Percentiles rank a stretch among this genome's conserved stretches.
Conservation (phyloP, 164 flowering plant genomes). For the Annona cherimola region DNA sequence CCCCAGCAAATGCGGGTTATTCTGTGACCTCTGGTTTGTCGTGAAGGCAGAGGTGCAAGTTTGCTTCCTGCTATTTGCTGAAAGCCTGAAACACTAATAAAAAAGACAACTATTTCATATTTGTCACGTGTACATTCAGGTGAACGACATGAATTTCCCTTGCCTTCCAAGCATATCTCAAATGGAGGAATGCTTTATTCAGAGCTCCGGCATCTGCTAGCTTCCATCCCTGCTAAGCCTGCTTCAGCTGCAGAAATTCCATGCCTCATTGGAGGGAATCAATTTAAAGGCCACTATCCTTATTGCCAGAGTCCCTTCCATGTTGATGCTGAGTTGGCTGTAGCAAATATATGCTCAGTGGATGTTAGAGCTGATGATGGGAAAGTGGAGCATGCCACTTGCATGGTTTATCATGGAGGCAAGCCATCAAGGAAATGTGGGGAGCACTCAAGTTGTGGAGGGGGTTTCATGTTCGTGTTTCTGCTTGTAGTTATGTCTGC, state of each 20-base stretch:
- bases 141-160: constrained; percentile 4
- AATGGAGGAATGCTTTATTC: constrained; percentile 8
- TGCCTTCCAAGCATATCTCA: neutral
- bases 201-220: constrained; percentile 14
- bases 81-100: neutral
- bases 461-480: constrained; percentile 14
- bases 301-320: constrained; percentile 21
- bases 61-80: neutral
- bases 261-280: constrained; percentile 1
- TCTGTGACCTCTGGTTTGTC: constrained; percentile 17
- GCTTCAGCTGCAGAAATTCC: constrained; percentile 33
- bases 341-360: constrained; percentile 20
- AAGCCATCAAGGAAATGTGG: neutral
- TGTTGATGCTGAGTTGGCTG: constrained; percentile 31
- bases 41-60: constrained; percentile 22
- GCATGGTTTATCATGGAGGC: constrained; percentile 1
- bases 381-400: constrained; percentile 17
- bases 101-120: constrained; percentile 1
- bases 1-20: constrained; percentile 3
- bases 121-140: constrained; percentile 20
- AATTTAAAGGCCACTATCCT: constrained; percentile 7
- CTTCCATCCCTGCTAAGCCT: constrained; percentile 24
- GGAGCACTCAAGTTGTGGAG: neutral
- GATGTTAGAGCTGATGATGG: constrained; percentile 18
- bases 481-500: constrained; percentile 12